Base-by-base conservation (phyloP, 805 yeast species). In the Pichia nakasei region DNA sequence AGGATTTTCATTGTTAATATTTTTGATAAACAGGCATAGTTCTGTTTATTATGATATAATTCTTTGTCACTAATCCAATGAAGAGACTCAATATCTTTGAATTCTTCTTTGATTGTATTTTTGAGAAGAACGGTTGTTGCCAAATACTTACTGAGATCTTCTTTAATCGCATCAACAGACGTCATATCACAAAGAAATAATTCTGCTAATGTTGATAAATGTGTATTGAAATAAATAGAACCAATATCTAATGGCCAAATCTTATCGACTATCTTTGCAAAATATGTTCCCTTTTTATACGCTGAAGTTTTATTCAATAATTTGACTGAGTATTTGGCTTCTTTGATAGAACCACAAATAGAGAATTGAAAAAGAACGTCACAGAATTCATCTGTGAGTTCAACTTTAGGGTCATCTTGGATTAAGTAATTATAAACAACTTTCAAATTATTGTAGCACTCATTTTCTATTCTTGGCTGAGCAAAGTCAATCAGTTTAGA, bases 261-360 rank as follows among this genome's bases (percentile, higher is more conserved):
- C 0, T 56, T 41, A 3, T 61, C 59, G 29, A 72, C 62, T 6
- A 79, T 60, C 17, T 65, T 60, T 1, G 65, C 57, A 5, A 70
- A 56, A 11, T 66, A 59, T 2, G 62, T 56, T 18, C 72, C 75
- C 22, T 69, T 69, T 9, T 43, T 36, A 11, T 47, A 39, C 40
- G 63, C 63, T 3, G 67, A 59, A 3, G 71, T 60, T n/a, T 76
- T 64, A 2, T 77, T 70, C 8, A 85, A 48, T 7, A 84, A 62
- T 54, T 76, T 79, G 9, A 77, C 64, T 0, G 89, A 72, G 56
- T 80, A 84, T 53, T 70, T 77, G 0, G 91, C 81, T 52, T 81
- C 86, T 9, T 54, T 35, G 1, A 85, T 76, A 2, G 73, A 60
- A 0, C 91, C 91, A 1, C 55, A 51, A 0, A 65, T 49, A 0